Conservation (phyloP, 2,329 filamentous ascomycete species). For the Incumbomyces delicatus region DNA sequence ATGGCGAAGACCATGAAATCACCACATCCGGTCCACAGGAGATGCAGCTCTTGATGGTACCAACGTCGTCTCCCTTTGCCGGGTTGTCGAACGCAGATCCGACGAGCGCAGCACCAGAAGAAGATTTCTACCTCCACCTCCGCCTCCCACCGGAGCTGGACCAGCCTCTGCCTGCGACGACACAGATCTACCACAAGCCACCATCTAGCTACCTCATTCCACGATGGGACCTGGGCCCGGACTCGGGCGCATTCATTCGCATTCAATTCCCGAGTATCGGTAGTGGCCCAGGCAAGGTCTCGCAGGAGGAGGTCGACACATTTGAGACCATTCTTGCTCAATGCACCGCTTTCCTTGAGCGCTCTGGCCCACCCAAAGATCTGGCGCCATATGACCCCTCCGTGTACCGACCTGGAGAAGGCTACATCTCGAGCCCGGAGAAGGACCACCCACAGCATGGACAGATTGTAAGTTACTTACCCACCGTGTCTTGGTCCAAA, state of each 20-base stretch:
- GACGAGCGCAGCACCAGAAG: constrained; percentile 51
- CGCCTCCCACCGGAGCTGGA: constrained; percentile 92
- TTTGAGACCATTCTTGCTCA: constrained; percentile 98
- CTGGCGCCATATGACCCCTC: constrained; percentile 63
- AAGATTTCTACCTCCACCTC: constrained; percentile 95
- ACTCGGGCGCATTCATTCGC: constrained; percentile 80
- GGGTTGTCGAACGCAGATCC: constrained; percentile 47
- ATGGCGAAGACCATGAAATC: constrained; percentile 74
- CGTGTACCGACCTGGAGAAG: constrained; percentile 69
- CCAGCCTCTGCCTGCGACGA: constrained; percentile 83
- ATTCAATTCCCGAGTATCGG: constrained; percentile 79
- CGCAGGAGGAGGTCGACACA: constrained; percentile 88
- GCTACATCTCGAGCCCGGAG: constrained; percentile 46
- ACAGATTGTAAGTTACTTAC: constrained; percentile 22
- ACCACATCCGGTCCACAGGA: constrained; percentile 83
- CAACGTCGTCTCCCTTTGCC: constrained; percentile 64
- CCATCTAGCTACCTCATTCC: constrained; percentile 89
- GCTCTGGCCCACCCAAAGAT: constrained; percentile 53
- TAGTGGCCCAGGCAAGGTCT: constrained; percentile 51
- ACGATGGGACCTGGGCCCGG: constrained; percentile 82
- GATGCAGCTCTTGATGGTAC: constrained; percentile 89
- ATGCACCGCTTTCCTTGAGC: constrained; percentile 89
- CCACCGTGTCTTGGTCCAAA: too few relatives aligned
- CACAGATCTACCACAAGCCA: constrained; percentile 93
- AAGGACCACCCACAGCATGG: constrained; percentile 19